Evolutionary conservation across 805 yeast species (phyloP), one percentile per base, ranked within the genome.

Genomic region (Schwanniomyces occidentalis): DNA sequence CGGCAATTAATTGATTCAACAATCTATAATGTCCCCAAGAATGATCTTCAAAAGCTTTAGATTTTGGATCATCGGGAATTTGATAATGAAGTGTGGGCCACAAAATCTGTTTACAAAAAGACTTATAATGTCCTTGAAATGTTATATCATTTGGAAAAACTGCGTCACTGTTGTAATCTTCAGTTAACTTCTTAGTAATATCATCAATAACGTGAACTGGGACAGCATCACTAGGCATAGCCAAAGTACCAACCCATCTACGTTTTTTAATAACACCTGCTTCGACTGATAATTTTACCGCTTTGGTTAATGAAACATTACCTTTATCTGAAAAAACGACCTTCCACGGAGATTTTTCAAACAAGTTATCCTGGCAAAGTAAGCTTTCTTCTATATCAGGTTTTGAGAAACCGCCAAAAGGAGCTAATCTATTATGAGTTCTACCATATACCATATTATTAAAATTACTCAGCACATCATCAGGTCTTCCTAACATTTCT

Each of bases 31-130:
- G 82, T 16, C 79, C 79, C 96, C 97, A 91, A 1, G 96, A 87
- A 55, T 89, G 95, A 46, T 87, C 96, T 59, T 91, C 96, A 60
- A 91, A 93, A 0, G 95, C 95, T 58, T 89, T 89, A 2, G 95
- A 82, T 48, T 85, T 86, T 33, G 96, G 95, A 53, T 90, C 82
- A 58, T 93, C 98, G 0, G 98, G 98, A 24, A 91, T 86, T 58
- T 91, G 96, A 56, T 93, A 93, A 48, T 78, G 82, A 44, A 93
- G 73, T 2, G 96, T 87, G 20, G 99, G 99, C 98, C 98, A 93
- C 42, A 93, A 66, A 24, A 93, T 86, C 52, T 90, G 95, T 60
- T 93, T 93, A 59, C 97, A 91, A 58, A 85, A 93, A 34, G 87
- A 85, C 38, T 79, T 80, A 59, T 93, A 93, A 54, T 90, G 96